Evolutionary conservation across 2,329 filamentous ascomycete genomes (phyloP).

Genomic region (Alternaria burnsii): DNA sequence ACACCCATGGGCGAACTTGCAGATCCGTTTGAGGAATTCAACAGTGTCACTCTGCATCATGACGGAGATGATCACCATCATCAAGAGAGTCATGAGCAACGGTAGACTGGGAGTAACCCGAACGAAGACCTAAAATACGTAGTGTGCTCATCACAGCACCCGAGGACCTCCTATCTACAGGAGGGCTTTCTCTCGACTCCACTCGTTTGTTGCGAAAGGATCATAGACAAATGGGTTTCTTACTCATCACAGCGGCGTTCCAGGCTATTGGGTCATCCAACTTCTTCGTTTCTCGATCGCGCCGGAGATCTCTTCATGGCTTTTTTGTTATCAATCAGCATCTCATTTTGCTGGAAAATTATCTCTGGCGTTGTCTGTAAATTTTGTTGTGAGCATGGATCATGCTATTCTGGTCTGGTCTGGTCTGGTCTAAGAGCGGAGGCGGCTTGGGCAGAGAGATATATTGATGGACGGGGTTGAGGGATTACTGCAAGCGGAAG

Average conservation of each 20-base stretch:
- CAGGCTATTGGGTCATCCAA: constrained; percentile 14
- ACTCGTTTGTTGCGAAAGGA: constrained; percentile 38
- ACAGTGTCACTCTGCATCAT: constrained; percentile 96
- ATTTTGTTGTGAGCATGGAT: constrained; percentile 5
- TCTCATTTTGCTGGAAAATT: constrained; percentile 20
- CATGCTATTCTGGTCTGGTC: neutral
- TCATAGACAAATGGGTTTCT: constrained; percentile 29
- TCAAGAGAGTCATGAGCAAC: constrained; percentile 31
- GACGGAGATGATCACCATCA: constrained; percentile 79
- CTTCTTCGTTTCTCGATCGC: constrained; percentile 9
- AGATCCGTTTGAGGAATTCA: constrained; percentile 98
- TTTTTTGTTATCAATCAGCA: constrained; percentile 8
- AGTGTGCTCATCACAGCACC: constrained; percentile 7
- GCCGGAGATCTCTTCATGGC: constrained; percentile 1
- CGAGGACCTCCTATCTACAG: constrained; percentile 28
- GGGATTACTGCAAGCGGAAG: neutral
- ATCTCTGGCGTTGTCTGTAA: constrained; percentile 21
- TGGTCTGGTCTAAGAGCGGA: constrained; percentile 8
- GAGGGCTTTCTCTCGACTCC: constrained; percentile 33
- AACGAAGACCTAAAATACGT: neutral
- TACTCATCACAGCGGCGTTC: constrained; percentile 32
- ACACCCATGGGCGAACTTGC: constrained; percentile 83
- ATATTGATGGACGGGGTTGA: neutral
- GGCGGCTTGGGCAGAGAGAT: constrained; percentile 9
- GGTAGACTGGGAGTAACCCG: constrained; percentile 19